A percentile compares a stretch with the other conserved stretches of the same genome.
Conservation (phyloP, 805 yeast genomes). For the Cyberlindnera saturnus region DNA sequence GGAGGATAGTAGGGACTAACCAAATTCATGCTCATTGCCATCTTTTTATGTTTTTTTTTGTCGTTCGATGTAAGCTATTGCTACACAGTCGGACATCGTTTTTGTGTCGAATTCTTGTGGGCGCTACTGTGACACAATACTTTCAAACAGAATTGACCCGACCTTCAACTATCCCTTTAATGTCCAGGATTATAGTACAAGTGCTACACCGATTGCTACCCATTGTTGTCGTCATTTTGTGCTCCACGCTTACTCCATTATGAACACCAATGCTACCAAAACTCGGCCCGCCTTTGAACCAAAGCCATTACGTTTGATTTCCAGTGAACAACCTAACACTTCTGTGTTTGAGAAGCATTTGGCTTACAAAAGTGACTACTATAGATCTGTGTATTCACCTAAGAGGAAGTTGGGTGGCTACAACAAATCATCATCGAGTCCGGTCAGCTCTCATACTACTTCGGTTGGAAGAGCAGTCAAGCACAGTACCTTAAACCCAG, state of each 20-base stretch:
- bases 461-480: background rate
- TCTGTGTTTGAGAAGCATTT: slow-evolving; percentile 20
- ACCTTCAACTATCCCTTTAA: too few species aligned
- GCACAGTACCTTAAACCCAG: background rate
- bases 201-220: too few species aligned
- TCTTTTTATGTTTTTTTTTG: background rate
- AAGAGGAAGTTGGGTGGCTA: background rate
- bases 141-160: too few species aligned
- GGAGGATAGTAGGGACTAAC: slow-evolving; percentile 1
- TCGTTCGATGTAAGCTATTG: background rate
- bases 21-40: too few species aligned
- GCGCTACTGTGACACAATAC: too few species aligned
- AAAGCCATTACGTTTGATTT: slow-evolving; percentile 11
- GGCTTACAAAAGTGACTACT: background rate
- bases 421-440: background rate
- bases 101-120: background rate
- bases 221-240: too few species aligned
- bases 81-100: background rate
- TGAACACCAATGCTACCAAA: background rate
- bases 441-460: background rate
- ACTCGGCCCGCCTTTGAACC: too few species aligned
- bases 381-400: background rate
- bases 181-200: too few species aligned
- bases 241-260: too few species aligned
- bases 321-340: slow-evolving; percentile 10